Conservation (phyloP, 805 yeast species). For the Wickerhamomyces rabaulensis region DNA sequence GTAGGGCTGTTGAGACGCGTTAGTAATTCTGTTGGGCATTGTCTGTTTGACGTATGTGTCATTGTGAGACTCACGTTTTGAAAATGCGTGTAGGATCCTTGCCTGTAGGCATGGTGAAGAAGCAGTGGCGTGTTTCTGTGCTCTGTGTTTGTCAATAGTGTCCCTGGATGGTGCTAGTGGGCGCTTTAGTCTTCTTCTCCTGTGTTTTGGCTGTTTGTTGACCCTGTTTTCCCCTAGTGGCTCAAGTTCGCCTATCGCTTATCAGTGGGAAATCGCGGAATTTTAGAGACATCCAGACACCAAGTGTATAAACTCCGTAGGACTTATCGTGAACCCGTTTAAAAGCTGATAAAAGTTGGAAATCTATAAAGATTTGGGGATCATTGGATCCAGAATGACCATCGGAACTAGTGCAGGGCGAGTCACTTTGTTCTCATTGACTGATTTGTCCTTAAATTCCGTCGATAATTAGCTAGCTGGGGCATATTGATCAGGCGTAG, state of each 20-base stretch:
- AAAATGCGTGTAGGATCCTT: conserved; percentile 24
- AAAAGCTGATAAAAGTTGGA: too few relatives aligned
- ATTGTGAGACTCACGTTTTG: conserved; percentile 17
- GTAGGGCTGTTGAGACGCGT: conserved; percentile 13
- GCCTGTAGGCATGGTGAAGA: conserved; percentile 23
- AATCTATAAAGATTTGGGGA: too few relatives aligned
- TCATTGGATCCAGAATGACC: too few relatives aligned
- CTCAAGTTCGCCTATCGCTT: not conserved
- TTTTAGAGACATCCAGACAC: not conserved
- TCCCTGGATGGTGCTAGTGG: not conserved
- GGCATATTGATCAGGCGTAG: too few relatives aligned
- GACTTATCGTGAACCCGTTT: too few relatives aligned
- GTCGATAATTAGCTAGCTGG: too few relatives aligned
- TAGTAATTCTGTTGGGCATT: conserved; percentile 2
- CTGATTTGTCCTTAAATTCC: too few relatives aligned
- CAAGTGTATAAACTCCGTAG: too few relatives aligned
- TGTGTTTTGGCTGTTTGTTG: not conserved
- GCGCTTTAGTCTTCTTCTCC: not conserved
- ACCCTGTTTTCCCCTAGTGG: not conserved
- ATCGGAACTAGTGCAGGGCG: too few relatives aligned
- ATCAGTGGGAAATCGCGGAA: not conserved
- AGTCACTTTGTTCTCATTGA: too few relatives aligned
- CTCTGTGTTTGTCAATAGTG: not conserved
- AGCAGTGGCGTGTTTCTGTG: not conserved
- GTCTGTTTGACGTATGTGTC: not conserved